Percentiles rank a stretch among this genome's conserved stretches.
Conservation (phyloP, 2,329 filamentous ascomycete genomes). For the Aschersonia sp. region DNA sequence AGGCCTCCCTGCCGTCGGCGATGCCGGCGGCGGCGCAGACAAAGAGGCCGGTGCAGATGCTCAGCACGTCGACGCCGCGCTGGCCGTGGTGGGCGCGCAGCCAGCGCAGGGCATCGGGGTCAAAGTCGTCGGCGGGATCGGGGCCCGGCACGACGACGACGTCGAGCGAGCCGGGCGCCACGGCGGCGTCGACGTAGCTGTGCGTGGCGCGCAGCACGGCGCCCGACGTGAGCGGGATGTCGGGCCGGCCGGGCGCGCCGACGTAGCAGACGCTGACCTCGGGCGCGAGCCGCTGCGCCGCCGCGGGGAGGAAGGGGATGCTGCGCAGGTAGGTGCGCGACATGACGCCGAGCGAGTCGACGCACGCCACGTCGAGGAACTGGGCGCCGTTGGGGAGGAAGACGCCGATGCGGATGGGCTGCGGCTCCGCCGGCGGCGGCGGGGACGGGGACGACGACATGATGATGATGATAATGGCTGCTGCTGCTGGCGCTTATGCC, state of each 20-base stretch:
- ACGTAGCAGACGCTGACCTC: conserved; percentile 31
- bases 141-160: conserved; percentile 26
- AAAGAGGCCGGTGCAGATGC: conserved; percentile 35
- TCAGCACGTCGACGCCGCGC: conserved; percentile 29
- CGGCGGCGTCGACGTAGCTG: conserved; percentile 26
- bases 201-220: conserved; percentile 25
- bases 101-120: conserved; percentile 23
- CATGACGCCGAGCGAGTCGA: conserved; percentile 34
- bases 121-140: conserved; percentile 20
- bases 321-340: conserved; percentile 26
- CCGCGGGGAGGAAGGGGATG: conserved; percentile 17
- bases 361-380: conserved; percentile 32
- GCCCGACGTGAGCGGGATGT: conserved; percentile 24
- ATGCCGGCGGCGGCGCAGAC: conserved; percentile 33
- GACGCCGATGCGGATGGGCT: conserved; percentile 29
- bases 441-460: neutral
- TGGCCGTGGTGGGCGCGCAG: conserved; percentile 23
- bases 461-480: neutral
- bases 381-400: conserved; percentile 32
- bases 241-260: conserved; percentile 19
- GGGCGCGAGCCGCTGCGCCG: conserved; percentile 26
- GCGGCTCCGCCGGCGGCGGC: neutral
- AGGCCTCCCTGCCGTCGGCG: conserved; percentile 27
- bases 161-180: conserved; percentile 8
- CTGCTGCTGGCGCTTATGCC: no score